Conservation (phyloP, 768 basidiomycete genomes). For the Lentinula sp. region DNA sequence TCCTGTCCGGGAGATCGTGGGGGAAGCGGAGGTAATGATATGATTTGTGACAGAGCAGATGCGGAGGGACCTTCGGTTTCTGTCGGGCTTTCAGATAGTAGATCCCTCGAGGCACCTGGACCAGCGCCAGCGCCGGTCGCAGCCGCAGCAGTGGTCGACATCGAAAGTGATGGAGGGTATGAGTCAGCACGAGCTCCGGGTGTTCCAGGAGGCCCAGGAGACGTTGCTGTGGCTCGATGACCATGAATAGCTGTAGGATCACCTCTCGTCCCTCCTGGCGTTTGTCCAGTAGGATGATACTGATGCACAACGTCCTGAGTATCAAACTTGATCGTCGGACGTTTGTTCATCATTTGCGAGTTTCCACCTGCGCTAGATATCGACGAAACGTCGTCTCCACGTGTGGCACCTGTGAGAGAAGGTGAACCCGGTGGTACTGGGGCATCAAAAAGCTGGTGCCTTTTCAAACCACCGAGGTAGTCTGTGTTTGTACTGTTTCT, state of each 20-base stretch:
- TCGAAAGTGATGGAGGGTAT: neutral
- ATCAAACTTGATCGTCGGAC: conserved; percentile 73
- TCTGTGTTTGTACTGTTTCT: conserved; percentile 20
- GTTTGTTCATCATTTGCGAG: conserved; percentile 30
- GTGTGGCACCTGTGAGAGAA: conserved; percentile 13
- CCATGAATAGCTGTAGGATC: conserved; percentile 33
- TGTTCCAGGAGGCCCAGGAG: neutral
- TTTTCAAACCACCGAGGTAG: conserved; percentile 47
- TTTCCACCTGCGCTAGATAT: conserved; percentile 14
- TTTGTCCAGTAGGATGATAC: conserved; percentile 52
- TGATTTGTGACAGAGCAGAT: conserved; percentile 24
- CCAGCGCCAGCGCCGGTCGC: neutral
- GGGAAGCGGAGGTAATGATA: conserved; percentile 26
- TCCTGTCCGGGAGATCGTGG: conserved; percentile 28
- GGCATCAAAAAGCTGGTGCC: conserved; percentile 86
- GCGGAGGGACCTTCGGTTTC: conserved; percentile 23
- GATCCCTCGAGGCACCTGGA: conserved; percentile 6
- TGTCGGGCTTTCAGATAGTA: conserved; percentile 5
- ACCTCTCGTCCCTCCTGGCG: conserved; percentile 31
- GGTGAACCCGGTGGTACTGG: conserved; percentile 59
- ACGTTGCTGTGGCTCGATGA: conserved; percentile 3
- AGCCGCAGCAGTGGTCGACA: neutral
- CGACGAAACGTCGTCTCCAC: conserved; percentile 9
- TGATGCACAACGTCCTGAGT: conserved; percentile 68
- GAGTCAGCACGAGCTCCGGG: neutral